These are phyloP conservation scores for Metschnikowia baotianmanensis DNA, from an alignment of 805 yeast species.

Conservation along the genomic window DNA sequence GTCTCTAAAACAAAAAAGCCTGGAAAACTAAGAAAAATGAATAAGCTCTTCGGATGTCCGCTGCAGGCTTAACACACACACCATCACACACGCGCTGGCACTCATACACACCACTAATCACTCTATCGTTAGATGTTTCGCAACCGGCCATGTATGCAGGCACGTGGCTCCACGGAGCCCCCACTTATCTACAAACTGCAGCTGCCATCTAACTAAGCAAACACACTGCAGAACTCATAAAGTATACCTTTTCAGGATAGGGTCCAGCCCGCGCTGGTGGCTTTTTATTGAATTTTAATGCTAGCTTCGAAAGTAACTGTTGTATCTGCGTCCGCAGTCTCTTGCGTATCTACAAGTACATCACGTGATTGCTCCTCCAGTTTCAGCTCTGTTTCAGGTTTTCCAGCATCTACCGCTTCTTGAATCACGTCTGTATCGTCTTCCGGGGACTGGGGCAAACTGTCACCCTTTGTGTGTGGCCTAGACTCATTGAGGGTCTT, in stretches of 20 bases:
- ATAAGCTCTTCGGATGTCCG: constrained; percentile 2
- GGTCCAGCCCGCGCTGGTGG: not conserved
- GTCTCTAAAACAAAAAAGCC: constrained; percentile 8
- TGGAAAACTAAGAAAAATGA: constrained; percentile 3
- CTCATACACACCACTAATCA: not conserved
- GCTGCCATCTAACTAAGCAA: no score
- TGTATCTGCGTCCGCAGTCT: not conserved
- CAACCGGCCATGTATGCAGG: constrained; percentile 3
- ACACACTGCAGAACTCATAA: no score
- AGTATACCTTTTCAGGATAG: no score
- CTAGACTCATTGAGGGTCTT: constrained; percentile 1
- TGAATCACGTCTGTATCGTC: constrained; percentile 5
- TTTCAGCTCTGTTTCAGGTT: not conserved
- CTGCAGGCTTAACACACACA: constrained; percentile 5
- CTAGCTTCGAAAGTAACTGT: not conserved
- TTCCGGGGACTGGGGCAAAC: constrained; percentile 1
- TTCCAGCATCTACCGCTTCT: not conserved
- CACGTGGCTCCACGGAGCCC: not conserved
- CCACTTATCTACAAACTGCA: no score
- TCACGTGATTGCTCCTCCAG: not conserved
- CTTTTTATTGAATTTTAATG: not conserved
- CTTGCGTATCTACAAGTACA: not conserved
- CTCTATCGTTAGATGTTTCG: constrained; percentile 2
- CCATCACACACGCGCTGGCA: constrained; percentile 1
- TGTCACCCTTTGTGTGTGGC: constrained; percentile 1